Percentiles rank a stretch among this genome's conserved stretches.
Conservation (phyloP, 129 eudicot species). For the Helianthus tuberosus region DNA sequence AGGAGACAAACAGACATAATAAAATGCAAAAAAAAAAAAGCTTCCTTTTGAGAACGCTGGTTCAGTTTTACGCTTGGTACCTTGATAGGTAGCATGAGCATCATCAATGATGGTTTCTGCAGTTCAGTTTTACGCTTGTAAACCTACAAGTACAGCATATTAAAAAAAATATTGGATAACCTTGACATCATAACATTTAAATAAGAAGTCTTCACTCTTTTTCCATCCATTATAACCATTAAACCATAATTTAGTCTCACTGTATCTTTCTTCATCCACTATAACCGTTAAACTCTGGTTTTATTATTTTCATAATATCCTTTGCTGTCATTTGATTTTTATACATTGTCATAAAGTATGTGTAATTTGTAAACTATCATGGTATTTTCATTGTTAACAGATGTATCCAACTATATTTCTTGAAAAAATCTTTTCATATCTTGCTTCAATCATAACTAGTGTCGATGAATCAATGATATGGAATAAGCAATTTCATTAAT, state of each 20-base stretch:
- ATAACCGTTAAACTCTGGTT: background rate
- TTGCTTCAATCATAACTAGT: background rate
- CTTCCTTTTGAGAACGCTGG: background rate
- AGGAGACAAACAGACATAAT: background rate
- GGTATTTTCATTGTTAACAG: background rate
- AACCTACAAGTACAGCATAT: slow-evolving; percentile 30
- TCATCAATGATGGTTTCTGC: slow-evolving; percentile 36
- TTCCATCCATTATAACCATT: background rate
- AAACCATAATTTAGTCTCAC: background rate
- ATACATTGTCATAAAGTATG: background rate
- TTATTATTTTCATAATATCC: background rate
- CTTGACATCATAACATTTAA: background rate
- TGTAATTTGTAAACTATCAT: background rate
- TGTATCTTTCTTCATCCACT: background rate
- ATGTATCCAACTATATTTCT: slow-evolving; percentile 1
- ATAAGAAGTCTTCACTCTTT: background rate
- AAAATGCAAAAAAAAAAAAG: background rate
- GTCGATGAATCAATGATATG: background rate
- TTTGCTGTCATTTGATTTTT: background rate
- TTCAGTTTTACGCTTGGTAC: slow-evolving; percentile 3
- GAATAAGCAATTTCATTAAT: slow-evolving; percentile 12
- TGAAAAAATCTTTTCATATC: background rate
- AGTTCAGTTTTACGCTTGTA: slow-evolving; percentile 17
- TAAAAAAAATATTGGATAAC: background rate
- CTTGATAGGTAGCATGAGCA: slow-evolving; percentile 46